These are phyloP conservation scores for Schizophyllum amplum DNA, from an alignment of 1,284 basidiomycete species.

Conservation along the genomic window DNA sequence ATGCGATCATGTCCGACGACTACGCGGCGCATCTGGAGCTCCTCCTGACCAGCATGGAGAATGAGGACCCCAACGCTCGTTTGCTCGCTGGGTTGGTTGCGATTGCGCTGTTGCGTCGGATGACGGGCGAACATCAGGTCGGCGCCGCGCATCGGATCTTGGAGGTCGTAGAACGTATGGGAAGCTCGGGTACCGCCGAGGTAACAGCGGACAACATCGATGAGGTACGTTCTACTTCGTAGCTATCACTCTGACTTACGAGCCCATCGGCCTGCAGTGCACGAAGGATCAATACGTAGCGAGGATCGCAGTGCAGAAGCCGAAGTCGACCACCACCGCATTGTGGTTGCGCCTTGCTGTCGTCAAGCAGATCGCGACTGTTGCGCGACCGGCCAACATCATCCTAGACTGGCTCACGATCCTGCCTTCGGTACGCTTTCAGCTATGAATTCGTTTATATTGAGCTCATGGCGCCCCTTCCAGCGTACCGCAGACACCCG, in stretches of 20 bases:
- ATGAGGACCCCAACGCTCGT: conserved; percentile 42
- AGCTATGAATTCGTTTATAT: conserved; percentile 23
- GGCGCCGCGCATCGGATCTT: conserved; percentile 44
- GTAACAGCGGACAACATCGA: conserved; percentile 31
- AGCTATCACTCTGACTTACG: conserved; percentile 2
- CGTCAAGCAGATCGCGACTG: conserved; percentile 37
- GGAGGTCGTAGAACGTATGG: conserved; percentile 34
- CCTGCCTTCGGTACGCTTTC: conserved; percentile 8
- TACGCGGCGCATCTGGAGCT: conserved; percentile 30
- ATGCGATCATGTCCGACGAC: conserved; percentile 44
- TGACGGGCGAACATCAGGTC: conserved; percentile 51
- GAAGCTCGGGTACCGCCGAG: conserved; percentile 36
- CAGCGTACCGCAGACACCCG: conserved; percentile 19
- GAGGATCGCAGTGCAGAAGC: conserved; percentile 45
- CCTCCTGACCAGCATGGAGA: conserved; percentile 41
- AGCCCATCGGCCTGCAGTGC: conserved; percentile 21
- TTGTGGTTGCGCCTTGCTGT: conserved; percentile 49
- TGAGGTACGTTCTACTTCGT: conserved; percentile 27
- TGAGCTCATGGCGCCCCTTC: not conserved
- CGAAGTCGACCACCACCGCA: conserved; percentile 46
- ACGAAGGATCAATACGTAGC: conserved; percentile 35
- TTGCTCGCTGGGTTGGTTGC: conserved; percentile 53
- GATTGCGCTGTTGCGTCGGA: conserved; percentile 42
- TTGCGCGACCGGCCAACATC: conserved; percentile 36
- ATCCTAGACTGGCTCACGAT: conserved; percentile 38